Percentiles rank a stretch among this genome's conserved stretches.
These are phyloP conservation scores for Termitomyces sp. DNA, from an alignment of 768 basidiomycete species.

Conservation along the genomic window DNA sequence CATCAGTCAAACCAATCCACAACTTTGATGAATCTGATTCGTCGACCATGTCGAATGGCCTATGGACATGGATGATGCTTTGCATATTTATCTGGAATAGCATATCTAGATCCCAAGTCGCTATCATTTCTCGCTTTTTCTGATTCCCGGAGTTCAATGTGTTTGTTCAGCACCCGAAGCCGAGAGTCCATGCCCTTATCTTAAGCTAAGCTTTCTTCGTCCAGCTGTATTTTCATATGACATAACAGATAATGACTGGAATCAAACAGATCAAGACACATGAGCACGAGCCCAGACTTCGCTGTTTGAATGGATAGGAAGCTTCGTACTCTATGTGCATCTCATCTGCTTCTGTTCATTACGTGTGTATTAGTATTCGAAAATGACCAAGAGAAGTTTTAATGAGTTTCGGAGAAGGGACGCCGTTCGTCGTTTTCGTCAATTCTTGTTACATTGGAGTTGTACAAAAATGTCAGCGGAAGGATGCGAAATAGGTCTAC, in stretches of 20 bases:
- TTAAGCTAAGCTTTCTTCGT: neutral
- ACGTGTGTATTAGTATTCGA: too few relatives aligned
- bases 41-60: neutral
- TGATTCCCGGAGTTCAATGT: neutral
- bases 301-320: too few relatives aligned
- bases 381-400: too few relatives aligned
- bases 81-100: neutral
- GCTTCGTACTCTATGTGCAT: too few relatives aligned
- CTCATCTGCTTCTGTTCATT: too few relatives aligned
- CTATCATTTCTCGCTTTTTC: neutral
- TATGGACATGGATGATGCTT: neutral
- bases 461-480: neutral
- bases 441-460: slow-evolving; percentile 3
- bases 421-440: neutral
- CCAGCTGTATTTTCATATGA: neutral
- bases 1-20: too few relatives aligned
- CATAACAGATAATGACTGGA: neutral
- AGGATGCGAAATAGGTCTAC: slow-evolving; percentile 6
- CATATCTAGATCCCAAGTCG: neutral
- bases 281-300: neutral
- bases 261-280: neutral
- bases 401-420: too few relatives aligned
- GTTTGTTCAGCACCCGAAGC: neutral
- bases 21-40: neutral
- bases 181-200: neutral